Base-by-base conservation (phyloP, 192 early-diverging fungal species). In the Umbelopsis sp. region DNA sequence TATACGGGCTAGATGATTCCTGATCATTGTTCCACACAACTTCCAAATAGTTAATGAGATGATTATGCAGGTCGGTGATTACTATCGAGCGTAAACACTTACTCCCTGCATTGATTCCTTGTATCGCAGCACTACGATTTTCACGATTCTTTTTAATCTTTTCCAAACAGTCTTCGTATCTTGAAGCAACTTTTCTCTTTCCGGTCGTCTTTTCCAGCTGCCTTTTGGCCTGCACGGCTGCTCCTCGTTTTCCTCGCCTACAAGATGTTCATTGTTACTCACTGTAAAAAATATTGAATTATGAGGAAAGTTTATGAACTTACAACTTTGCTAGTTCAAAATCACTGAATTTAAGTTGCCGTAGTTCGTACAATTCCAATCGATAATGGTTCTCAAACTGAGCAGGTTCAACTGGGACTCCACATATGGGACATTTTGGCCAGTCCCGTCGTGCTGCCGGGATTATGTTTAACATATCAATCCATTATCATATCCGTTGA, bases 211-310 rank as follows among this genome's bases (percentile, higher is more conserved):
- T 77, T 45, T 75, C 78, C 50, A 89, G 71, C 25, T 84, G 81
- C 45, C 82, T 83, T 25, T 79, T 75, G 0, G 87, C 87, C 9
- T 74, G 78, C 11, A 87, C 82, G 2, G 87, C 87, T 22, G 87
- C 87, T 16, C 85, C 84, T 52, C 87, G 55, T 51, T 87, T 84
- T 4, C 79, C 84, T 70, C 80, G 71, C 7, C 75, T 74, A 22
- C 72, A 68, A 33, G 20, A 51, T 2, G 9, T 50, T 33, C 23
- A 21, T 11, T 55, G 30, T 52, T n/a, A 45, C 16, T 67, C 11
- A 47, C 5, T 45, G 27, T 30, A 46, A 3, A 0, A 23, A 44
- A 25, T 21, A 3, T 18, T 20, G 30, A 21, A 13, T 30, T 2
- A 3, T 3, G 27, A 49, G 27, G 9, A 23, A 18, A 68, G 3